Conservation (phyloP, 2,329 filamentous ascomycete species). For the Neonectria neomacrospora region DNA sequence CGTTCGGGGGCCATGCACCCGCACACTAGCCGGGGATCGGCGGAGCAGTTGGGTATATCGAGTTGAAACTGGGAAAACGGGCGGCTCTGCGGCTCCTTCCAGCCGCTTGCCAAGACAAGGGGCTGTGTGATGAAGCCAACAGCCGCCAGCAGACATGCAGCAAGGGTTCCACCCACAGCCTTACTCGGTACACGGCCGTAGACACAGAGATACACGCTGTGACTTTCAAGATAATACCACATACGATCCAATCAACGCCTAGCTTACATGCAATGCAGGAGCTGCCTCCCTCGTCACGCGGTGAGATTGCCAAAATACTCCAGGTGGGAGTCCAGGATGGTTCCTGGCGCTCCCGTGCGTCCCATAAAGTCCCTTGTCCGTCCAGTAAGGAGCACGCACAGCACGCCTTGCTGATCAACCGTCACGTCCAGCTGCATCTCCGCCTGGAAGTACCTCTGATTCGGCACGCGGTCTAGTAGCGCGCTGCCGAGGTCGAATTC, state of each 20-base stretch:
- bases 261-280: constrained; percentile 4
- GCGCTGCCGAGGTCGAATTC: constrained; percentile 2
- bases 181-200: constrained; percentile 4
- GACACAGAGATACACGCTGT: constrained; percentile 8
- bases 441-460: constrained; percentile 6
- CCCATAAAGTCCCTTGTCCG: constrained; percentile 3
- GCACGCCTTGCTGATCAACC: constrained; percentile 9
- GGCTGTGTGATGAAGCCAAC: not conserved
- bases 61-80: not conserved
- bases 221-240: not conserved
- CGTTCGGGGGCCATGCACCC: not conserved
- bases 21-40: not conserved
- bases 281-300: not conserved
- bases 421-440: constrained; percentile 26
- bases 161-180: not conserved
- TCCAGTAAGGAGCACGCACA: constrained; percentile 11
- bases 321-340: not conserved
- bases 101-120: not conserved
- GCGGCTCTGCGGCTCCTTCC: not conserved
- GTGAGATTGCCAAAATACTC: not conserved
- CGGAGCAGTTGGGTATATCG: not conserved
- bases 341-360: not conserved
- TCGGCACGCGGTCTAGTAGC: not conserved
- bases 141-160: not conserved
- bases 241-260: constrained; percentile 9